Base-by-base conservation (phyloP, 257 asterid species). In the Scutellaria minor region DNA sequence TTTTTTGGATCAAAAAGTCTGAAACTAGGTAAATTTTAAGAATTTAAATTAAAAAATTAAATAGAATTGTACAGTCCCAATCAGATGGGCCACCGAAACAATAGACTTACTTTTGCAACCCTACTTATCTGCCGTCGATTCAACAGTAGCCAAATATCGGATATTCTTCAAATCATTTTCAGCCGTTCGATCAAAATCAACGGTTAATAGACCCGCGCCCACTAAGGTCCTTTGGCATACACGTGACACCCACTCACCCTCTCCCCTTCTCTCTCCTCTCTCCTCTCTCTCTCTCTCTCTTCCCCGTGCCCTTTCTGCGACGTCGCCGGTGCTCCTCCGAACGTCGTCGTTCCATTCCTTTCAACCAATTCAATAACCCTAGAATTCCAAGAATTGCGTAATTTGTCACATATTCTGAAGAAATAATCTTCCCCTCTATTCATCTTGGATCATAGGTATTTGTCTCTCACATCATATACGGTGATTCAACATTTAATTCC, bases 151-250 rank as follows among this genome's bases (percentile, higher is more conserved):
- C 37, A 65, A 57, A 68, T 61, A 51, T 13, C 47, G 54, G 65
- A 42, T 59, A 64, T 18, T 63, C 39, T 41, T 40, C 18, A 37
- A 48, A n/a, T 35, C 63, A 64, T 73, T 64, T 10, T 46, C 65
- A 57, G 46, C 85, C 85, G 84, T 69, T 0, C 0, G 85, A 80
- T 82, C 61, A 6, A 67, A 52, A 82, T 81, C 61, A 6, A 82
- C 79, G 85, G 87, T 68, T 24, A 10, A 2, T 22, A 72, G 44
- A 46, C 71, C 70, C 71, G 81, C 80, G 71, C 70, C 77, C 79
- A 66, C 75, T 65, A 48, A 55, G 82, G 69, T 75, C 73, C 56
- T 68, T 77, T 66, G 56, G 79, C 62, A 73, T 66, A 73, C 79
- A 68, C 77, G 77, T 65, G 75, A 69, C 81, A 74, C 83, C 65